Evolutionary conservation across 805 yeast genomes (phyloP).

Genomic region (Nakazawaea wyomingensis): DNA sequence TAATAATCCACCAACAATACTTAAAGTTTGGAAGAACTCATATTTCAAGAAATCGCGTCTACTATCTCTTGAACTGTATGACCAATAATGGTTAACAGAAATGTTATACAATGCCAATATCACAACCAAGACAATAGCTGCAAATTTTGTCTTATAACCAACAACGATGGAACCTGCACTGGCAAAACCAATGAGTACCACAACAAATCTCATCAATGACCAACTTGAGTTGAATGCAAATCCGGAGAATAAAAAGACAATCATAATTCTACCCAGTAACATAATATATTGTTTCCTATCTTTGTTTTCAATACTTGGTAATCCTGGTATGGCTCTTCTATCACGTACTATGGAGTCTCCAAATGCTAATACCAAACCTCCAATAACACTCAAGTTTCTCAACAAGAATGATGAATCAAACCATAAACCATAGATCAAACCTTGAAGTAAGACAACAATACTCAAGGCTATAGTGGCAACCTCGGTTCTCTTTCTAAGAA

Average conservation of each 20-base stretch:
- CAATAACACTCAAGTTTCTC: constrained; percentile 85
- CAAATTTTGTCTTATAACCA: constrained; percentile 89
- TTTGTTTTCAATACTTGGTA: constrained; percentile 66
- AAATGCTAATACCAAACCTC: constrained; percentile 84
- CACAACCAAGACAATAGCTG: constrained; percentile 67
- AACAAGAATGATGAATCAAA: constrained; percentile 77
- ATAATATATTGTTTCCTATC: constrained; percentile 77
- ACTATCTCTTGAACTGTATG: constrained; percentile 60
- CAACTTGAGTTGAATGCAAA: constrained; percentile 74
- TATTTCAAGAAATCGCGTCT: constrained; percentile 85
- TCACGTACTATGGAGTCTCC: constrained; percentile 81
- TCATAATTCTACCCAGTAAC: constrained; percentile 81
- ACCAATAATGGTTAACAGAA: constrained; percentile 85
- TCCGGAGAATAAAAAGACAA: constrained; percentile 79
- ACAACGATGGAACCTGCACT: constrained; percentile 76
- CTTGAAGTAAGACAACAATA: constrained; percentile 74
- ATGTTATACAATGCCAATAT: constrained; percentile 73
- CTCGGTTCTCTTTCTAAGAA: constrained; percentile 61
- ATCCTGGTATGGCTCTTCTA: constrained; percentile 69
- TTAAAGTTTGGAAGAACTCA: constrained; percentile 90
- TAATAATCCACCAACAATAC: constrained; percentile 90
- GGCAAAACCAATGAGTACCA: constrained; percentile 64
- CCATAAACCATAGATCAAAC: constrained; percentile 80
- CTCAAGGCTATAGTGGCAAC: constrained; percentile 67
- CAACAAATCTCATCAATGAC: constrained; percentile 58